Evolutionary conservation across 2,329 filamentous ascomycete species (phyloP).

Genomic region (Pseudogymnoascus sp.): DNA sequence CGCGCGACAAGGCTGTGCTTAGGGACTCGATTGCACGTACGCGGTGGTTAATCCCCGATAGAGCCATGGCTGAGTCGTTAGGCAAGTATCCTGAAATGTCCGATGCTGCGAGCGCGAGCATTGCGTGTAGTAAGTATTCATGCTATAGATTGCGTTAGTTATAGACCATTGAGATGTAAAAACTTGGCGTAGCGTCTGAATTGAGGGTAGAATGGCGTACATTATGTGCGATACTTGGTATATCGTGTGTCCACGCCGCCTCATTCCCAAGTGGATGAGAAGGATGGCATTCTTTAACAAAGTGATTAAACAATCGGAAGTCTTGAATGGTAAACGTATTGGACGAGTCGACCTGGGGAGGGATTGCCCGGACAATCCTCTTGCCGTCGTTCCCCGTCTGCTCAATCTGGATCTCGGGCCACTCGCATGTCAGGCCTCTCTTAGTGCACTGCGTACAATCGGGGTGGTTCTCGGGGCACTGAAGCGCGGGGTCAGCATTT

Average conservation of each 20-base stretch:
- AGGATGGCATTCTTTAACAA: constrained; percentile 51
- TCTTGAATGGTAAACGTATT: constrained; percentile 23
- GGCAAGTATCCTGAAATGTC: constrained; percentile 29
- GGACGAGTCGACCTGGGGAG: no score
- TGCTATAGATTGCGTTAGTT: constrained; percentile 33
- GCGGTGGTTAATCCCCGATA: constrained; percentile 45
- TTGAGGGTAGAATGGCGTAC: constrained; percentile 31
- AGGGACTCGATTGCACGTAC: constrained; percentile 54
- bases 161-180: not conserved
- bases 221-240: constrained; percentile 57
- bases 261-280: constrained; percentile 58
- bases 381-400: no score
- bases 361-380: no score
- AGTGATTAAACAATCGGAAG: constrained; percentile 62
- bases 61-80: not conserved
- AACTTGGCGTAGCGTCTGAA: not conserved
- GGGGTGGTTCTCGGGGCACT: no score
- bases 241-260: constrained; percentile 57
- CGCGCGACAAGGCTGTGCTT: constrained; percentile 27
- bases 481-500: no score
- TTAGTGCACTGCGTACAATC: no score
- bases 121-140: constrained; percentile 61
- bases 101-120: constrained; percentile 58
- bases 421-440: no score
- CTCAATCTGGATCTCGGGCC: no score